phyloP scores from a whole-genome alignment of 164 flowering plant species.

The Aristolochia contorta region DNA sequence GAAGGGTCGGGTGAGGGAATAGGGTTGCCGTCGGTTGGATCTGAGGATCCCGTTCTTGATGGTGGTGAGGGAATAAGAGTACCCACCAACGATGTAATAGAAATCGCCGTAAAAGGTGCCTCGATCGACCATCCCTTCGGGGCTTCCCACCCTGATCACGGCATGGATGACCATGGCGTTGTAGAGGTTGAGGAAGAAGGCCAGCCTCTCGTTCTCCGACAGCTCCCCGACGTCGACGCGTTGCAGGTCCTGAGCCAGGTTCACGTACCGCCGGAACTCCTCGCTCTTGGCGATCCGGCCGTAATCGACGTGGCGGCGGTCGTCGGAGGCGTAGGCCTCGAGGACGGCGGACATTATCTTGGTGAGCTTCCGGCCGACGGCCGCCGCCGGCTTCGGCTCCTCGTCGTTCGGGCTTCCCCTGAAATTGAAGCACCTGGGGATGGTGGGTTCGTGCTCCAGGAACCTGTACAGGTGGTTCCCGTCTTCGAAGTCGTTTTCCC shows the following conservation, averaged over 20 bases:
- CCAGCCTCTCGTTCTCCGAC: conserved; percentile 50
- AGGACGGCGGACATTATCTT: conserved; percentile 84
- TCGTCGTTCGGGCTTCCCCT: conserved; percentile 53
- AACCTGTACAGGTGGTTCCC: conserved; percentile 80
- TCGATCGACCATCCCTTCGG: conserved; percentile 67
- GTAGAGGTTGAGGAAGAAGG: conserved; percentile 79
- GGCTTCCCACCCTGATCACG: conserved; percentile 59
- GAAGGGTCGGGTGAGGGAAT: conserved; percentile 55
- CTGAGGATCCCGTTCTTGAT: conserved; percentile 80
- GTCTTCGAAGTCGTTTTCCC: conserved; percentile 80
- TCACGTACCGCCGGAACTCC: conserved; percentile 90
- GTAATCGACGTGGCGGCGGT: conserved; percentile 61
- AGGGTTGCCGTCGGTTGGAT: conserved; percentile 57
- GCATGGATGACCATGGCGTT: conserved; percentile 96
- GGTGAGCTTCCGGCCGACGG: conserved; percentile 42
- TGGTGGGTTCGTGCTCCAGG: conserved; percentile 80
- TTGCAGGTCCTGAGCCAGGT: conserved; percentile 64
- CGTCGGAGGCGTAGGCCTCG: conserved; percentile 80
- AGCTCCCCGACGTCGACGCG: conserved; percentile 50
- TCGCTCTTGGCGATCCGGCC: conserved; percentile 66
- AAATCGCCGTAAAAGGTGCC: conserved; percentile 65
- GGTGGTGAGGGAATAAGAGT: conserved; percentile 52
- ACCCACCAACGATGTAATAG: conserved; percentile 69
- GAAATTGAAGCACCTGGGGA: conserved; percentile 70
- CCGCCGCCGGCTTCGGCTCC: conserved; percentile 54